Conservation (phyloP, 2,329 filamentous ascomycete genomes). For the Zopfia rhizophila region DNA sequence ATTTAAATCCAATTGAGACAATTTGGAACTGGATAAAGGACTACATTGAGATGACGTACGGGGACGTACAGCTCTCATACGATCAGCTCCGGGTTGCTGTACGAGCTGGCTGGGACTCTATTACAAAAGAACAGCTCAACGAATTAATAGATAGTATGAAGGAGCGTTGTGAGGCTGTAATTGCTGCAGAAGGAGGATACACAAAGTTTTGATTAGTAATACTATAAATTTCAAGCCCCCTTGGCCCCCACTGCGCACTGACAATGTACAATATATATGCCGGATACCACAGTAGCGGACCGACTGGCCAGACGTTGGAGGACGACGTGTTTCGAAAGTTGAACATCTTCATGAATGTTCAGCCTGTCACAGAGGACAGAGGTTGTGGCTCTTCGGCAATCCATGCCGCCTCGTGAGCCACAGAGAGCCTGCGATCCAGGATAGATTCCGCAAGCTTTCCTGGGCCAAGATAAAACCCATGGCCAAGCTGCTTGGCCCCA, state of each 20-base stretch:
- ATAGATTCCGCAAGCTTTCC: not conserved
- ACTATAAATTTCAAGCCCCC: too few species aligned
- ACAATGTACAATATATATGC: too few species aligned
- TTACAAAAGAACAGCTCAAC: not conserved
- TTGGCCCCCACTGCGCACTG: too few species aligned
- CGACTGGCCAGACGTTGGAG: too few species aligned
- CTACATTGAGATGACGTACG: constrained; percentile 9
- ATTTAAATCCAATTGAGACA: constrained; percentile 20
- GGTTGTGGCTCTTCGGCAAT: too few species aligned
- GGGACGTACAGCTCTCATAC: constrained; percentile 2
- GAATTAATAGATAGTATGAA: constrained; percentile 10
- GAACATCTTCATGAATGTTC: too few species aligned
- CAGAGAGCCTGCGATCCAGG: too few species aligned
- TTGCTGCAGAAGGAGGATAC: constrained; percentile 2
- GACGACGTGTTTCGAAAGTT: too few species aligned
- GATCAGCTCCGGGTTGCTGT: constrained; percentile 1
- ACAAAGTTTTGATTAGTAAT: not conserved
- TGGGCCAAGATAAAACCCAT: not conserved
- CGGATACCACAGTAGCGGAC: too few species aligned
- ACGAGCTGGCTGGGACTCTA: not conserved
- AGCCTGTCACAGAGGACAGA: too few species aligned
- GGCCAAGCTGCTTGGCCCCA: constrained; percentile 3
- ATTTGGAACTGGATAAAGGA: constrained; percentile 20
- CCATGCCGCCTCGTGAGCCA: too few species aligned
- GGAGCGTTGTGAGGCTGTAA: constrained; percentile 17